Evolutionary conservation across 371 early-diverging fungal genomes (phyloP), one percentile per base, ranked within the genome.

Genomic region (Mortierella sp.): DNA sequence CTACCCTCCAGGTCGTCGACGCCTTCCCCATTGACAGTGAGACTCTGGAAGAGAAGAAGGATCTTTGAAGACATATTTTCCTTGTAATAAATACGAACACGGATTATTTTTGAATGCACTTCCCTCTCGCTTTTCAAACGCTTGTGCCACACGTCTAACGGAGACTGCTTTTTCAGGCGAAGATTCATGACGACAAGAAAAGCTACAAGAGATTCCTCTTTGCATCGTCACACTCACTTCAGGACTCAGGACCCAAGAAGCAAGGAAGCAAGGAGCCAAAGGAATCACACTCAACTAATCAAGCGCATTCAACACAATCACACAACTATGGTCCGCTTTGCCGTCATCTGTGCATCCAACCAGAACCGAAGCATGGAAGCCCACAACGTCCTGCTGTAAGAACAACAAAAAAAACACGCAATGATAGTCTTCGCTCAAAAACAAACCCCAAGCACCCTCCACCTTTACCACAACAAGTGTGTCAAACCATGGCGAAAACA

Each of bases 291-390:
- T 16, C 68, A 68, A 13, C 22, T n/a, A n/a, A n/a, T n/a, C n/a
- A n/a, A 8, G 16, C n/a, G 22, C 31, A 50, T 31, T 22, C 50
- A 22, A 26, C 16, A 3, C 66, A 66, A 9, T 8, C 34, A 9
- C 45, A 22, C 13, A 11, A 34, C 29, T 66, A 95, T 95, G 95
- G 93, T 92, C 76, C 90, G 90, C 69, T 96, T 94, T 77, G 97
- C 97, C 9, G 97, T 98, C 22, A 94, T 97, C 68, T 99, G 99
- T 85, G 97, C 98, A 31, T 97, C 96, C 85, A 99, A 99, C 86
- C 96, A 96, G 88, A 99, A 99, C 85, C 90, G 99, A 63, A 95
- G 96, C 76, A 99, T 99, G 99, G 98, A 98, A 80, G 98, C 95
- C 1, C 98, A 98, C 72, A 89, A 93, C 86, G 95, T 96, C 39